Percentiles rank a stretch among this genome's conserved stretches.
Evolutionary conservation across 495 filamentous ascomycete genomes (phyloP).

Genomic region (Glonium stellatum): DNA sequence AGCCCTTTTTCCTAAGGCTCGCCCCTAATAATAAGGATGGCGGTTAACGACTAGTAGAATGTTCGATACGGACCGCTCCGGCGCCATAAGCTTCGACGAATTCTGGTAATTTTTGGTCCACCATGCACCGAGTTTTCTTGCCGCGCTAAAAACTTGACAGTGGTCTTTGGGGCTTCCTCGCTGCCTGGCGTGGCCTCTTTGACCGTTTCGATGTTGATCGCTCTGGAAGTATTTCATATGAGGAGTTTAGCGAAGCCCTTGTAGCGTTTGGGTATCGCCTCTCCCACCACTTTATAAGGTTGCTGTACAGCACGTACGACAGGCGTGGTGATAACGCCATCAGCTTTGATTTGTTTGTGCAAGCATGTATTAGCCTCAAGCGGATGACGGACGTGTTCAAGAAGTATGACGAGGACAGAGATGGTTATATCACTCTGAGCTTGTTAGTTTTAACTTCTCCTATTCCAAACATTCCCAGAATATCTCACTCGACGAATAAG

Average conservation of each 20-base stretch:
- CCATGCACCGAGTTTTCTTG: background rate
- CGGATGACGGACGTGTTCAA: constrained; percentile 99
- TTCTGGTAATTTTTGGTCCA: constrained; percentile 53
- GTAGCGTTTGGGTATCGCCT: constrained; percentile 92
- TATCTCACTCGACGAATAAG: background rate
- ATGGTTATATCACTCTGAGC: constrained; percentile 54
- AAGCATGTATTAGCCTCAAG: constrained; percentile 92
- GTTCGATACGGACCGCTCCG: constrained; percentile 87
- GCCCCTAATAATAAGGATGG: too few species aligned
- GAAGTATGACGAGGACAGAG: constrained; percentile 93
- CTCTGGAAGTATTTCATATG: constrained; percentile 74
- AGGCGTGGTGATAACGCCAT: constrained; percentile 47
- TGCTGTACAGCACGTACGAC: constrained; percentile 69
- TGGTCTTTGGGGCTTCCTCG: constrained; percentile 87
- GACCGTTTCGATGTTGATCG: constrained; percentile 90
- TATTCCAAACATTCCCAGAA: background rate
- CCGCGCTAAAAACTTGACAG: constrained; percentile 6
- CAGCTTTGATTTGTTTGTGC: constrained; percentile 95
- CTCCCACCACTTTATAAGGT: constrained; percentile 68
- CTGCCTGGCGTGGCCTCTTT: constrained; percentile 87
- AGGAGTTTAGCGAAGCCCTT: constrained; percentile 86
- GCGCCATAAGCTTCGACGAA: constrained; percentile 88
- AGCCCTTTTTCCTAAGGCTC: constrained; percentile 27
- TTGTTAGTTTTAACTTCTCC: constrained; percentile 32
- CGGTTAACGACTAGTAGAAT: constrained; percentile 45